Evolutionary conservation across 2,329 filamentous ascomycete species (phyloP).

Genomic region (Zasmidium angulare): DNA sequence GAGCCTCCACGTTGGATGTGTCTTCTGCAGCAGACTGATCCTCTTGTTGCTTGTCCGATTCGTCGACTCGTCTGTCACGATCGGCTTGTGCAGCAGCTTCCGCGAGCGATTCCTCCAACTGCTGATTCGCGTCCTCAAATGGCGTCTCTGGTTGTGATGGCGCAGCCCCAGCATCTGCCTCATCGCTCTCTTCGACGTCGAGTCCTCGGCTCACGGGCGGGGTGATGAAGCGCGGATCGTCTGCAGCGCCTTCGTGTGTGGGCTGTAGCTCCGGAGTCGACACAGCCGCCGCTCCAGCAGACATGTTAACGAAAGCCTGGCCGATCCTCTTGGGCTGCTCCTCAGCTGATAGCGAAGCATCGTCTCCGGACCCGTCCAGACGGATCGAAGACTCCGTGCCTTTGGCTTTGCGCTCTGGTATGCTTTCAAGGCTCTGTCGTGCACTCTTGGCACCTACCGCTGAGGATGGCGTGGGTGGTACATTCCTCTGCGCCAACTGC

Average conservation of each 20-base stretch:
- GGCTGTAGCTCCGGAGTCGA: slow-evolving; percentile 12
- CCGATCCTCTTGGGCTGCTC: slow-evolving; percentile 11
- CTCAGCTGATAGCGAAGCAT: neutral
- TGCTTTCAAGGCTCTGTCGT: slow-evolving; percentile 23
- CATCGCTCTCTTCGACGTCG: slow-evolving; percentile 1
- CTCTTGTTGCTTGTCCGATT: neutral
- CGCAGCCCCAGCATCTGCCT: slow-evolving; percentile 9
- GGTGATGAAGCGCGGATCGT: slow-evolving; percentile 7
- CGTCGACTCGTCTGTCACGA: neutral
- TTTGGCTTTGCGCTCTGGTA: slow-evolving; percentile 15
- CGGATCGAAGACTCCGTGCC: neutral
- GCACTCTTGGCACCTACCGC: slow-evolving; percentile 12
- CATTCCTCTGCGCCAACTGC: slow-evolving; percentile 7
- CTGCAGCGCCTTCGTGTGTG: neutral
- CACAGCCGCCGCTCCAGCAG: slow-evolving; percentile 5
- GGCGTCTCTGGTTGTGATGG: slow-evolving; percentile 8
- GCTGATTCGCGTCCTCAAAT: slow-evolving; percentile 23
- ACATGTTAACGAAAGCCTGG: slow-evolving; percentile 10
- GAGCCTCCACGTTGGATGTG: neutral
- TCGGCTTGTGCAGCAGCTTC: neutral
- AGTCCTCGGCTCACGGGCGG: slow-evolving; percentile 4
- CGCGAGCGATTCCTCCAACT: slow-evolving; percentile 9
- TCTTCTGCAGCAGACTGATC: neutral
- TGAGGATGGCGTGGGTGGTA: slow-evolving; percentile 13
- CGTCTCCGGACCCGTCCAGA: neutral